Conservation (phyloP, 805 yeast species). For the Kodamaea sagamina region DNA sequence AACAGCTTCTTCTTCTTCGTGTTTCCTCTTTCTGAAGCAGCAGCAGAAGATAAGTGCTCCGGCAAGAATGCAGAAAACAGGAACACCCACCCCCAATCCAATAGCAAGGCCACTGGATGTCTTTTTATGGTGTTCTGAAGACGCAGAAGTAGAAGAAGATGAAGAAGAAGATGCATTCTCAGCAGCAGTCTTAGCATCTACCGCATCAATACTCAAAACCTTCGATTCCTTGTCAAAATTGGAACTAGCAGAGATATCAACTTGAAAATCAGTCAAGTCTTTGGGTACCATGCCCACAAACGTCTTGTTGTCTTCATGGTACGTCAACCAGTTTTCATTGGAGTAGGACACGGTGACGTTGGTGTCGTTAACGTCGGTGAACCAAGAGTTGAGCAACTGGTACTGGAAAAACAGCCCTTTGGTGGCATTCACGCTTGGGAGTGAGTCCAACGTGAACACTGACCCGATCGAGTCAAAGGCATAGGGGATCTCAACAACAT, state of each 20-base stretch:
- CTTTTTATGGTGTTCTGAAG: constrained; percentile 21
- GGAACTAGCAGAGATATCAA: constrained; percentile 33
- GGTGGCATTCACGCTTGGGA: constrained; percentile 69
- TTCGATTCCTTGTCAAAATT: constrained; percentile 30
- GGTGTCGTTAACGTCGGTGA: constrained; percentile 56
- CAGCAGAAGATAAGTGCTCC: constrained; percentile 52
- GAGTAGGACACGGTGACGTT: constrained; percentile 45
- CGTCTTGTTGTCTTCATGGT: constrained; percentile 59
- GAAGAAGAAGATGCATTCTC: constrained; percentile 25
- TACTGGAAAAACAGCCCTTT: constrained; percentile 61
- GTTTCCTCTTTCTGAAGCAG: constrained; percentile 46
- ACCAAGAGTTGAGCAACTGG: constrained; percentile 53
- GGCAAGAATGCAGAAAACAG: constrained; percentile 52
- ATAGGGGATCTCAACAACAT: constrained; percentile 59
- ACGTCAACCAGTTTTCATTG: constrained; percentile 62
- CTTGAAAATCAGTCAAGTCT: constrained; percentile 25
- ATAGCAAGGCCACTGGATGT: constrained; percentile 69
- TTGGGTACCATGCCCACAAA: constrained; percentile 64
- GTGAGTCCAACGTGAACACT: constrained; percentile 54
- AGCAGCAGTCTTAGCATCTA: constrained; percentile 27
- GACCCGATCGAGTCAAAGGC: constrained; percentile 54
- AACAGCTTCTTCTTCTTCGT: constrained; percentile 19
- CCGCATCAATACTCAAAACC: constrained; percentile 56
- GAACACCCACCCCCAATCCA: constrained; percentile 87
- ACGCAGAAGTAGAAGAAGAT: constrained; percentile 22